phyloP scores from a whole-genome alignment of 495 filamentous ascomycete genomes.

The Penicillium chermesinum region DNA sequence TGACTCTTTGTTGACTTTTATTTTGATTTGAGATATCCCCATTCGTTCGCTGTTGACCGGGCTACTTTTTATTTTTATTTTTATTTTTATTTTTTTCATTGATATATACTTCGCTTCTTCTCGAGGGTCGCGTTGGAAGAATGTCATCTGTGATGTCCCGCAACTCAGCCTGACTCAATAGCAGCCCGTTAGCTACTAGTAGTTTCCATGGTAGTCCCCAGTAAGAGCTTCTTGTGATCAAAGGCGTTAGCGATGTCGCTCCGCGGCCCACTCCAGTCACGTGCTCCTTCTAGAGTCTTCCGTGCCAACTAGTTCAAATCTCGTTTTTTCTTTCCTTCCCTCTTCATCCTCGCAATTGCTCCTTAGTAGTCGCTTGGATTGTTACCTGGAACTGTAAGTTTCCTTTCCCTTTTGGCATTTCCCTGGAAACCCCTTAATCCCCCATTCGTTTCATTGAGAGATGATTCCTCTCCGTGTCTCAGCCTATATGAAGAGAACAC shows the following conservation, averaged over 20 bases:
- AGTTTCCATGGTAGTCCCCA: no score
- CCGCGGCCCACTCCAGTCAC: conserved; percentile 13
- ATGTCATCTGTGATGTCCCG: background rate
- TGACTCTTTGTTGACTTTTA: conserved; percentile 6
- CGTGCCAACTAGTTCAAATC: conserved; percentile 26
- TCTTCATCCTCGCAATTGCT: conserved; percentile 8
- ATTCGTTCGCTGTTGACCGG: conserved; percentile 23
- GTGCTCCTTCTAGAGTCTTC: conserved; percentile 47
- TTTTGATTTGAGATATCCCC: conserved; percentile 25
- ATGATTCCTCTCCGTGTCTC: conserved; percentile 2
- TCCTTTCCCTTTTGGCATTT: background rate
- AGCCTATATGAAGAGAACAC: conserved; percentile 41
- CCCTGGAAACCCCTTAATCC: background rate
- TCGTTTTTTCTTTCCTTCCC: conserved; percentile 9
- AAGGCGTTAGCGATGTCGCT: background rate
- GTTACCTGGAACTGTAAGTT: conserved; percentile 20
- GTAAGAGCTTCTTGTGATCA: no score
- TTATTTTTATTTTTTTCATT: no score
- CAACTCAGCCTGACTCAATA: background rate
- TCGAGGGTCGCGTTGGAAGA: background rate
- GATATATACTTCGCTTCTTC: background rate
- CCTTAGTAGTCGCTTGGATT: conserved; percentile 4
- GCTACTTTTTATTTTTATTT: conserved; percentile 1
- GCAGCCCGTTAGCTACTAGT: background rate
- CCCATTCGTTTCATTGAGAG: background rate